Base-by-base conservation (phyloP, 2,329 filamentous ascomycete genomes). In the Diaporthe sp. region DNA sequence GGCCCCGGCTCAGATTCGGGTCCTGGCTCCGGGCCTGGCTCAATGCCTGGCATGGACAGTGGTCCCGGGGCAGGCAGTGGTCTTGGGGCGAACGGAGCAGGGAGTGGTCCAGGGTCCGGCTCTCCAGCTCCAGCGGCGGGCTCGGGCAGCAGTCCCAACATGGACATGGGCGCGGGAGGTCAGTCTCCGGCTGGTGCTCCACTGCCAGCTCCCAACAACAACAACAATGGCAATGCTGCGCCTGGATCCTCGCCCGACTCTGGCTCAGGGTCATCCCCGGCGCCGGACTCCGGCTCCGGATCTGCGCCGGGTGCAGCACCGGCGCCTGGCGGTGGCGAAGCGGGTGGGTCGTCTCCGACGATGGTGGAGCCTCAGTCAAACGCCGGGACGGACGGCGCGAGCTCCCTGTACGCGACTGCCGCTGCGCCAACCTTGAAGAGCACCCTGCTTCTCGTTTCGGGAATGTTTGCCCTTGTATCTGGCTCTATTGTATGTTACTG, bases 371-470 rank as follows among this genome's bases (percentile, higher is more conserved):
- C 46, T 28, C 31, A n/a, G 46, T 72, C 57, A n/a, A 31, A 55
- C n/a, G 28, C 57, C n/a, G 57, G 37, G 3, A 62, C 57, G n/a
- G 70, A 55, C 13, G 70, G 53, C 25, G 39, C 75, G 13, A 58
- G 49, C 34, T 57, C 31, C 22, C 57, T 42, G 5, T 59, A 46
- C 53, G 59, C 39, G 42, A 67, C 65, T 22, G 72, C 62, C 17
- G 72, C 34, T 72, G 75, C 75, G 22, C 57, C 67, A 9, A 65
- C 37, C 22, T 53, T 59, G 25, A 71, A 68, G 74, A 53, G 49
- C 15, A 39, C 57, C 34, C 5, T 74, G 58, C 42, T 58, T 17
- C 17, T 70, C 15, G 10, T 76, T 5, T 73, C 44, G 4, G 68
- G 44, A 2, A 25, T 53, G 17, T 25, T 62, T 25, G 53, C 25